Percentiles rank a stretch among this genome's conserved stretches.
phyloP scores from a whole-genome alignment of 2,329 filamentous ascomycete genomes.

The Calonectria hongkongensis region DNA sequence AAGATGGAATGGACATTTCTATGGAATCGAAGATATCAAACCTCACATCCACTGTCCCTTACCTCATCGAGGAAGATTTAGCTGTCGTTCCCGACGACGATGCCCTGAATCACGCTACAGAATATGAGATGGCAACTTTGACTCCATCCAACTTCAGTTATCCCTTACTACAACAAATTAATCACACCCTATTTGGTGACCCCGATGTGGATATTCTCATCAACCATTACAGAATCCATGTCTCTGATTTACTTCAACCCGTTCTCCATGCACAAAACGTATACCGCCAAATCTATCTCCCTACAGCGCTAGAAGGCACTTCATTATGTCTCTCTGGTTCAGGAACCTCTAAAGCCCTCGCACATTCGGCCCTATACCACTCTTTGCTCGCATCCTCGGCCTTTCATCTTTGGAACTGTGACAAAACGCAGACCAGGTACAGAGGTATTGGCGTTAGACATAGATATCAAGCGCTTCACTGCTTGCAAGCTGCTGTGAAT shows the following conservation, averaged over 20 bases:
- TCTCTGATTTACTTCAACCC: constrained; percentile 41
- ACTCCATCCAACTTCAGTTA: neutral
- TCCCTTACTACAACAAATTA: constrained; percentile 10
- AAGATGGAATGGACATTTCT: neutral
- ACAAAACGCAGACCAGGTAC: constrained; percentile 28
- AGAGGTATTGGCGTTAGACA: constrained; percentile 24
- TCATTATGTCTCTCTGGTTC: constrained; percentile 9
- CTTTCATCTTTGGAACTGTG: constrained; percentile 37
- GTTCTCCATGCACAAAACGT: constrained; percentile 37
- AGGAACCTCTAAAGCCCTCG: constrained; percentile 28
- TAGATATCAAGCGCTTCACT: constrained; percentile 19
- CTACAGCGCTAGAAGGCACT: constrained; percentile 36
- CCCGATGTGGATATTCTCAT: constrained; percentile 30
- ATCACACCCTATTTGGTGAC: constrained; percentile 26
- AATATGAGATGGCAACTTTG: neutral
- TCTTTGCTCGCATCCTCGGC: constrained; percentile 30
- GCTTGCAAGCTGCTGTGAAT: constrained; percentile 31
- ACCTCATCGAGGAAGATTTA: neutral
- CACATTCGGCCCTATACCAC: constrained; percentile 39
- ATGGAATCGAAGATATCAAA: neutral
- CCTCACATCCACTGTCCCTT: no score
- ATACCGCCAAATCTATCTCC: constrained; percentile 40
- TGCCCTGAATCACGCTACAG: neutral
- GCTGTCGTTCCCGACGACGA: neutral
- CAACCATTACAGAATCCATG: constrained; percentile 39